Percentiles rank a stretch among this genome's conserved stretches.
Evolutionary conservation across 2,329 filamentous ascomycete genomes (phyloP).

Genomic region (Ilyonectria sp.): DNA sequence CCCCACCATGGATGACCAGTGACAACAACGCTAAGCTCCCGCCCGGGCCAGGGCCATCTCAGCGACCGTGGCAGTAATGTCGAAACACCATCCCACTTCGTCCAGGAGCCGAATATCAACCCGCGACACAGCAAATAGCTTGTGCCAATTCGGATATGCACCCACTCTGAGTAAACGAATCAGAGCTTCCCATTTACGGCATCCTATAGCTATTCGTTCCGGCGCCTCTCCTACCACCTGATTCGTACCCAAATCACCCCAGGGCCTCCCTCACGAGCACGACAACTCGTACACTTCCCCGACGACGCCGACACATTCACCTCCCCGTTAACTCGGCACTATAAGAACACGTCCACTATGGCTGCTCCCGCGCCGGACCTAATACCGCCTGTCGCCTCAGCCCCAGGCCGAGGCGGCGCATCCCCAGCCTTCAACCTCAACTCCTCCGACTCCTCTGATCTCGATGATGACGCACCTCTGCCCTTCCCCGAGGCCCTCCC

Average conservation of each 20-base stretch:
- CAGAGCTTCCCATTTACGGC: background rate
- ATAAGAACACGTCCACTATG: constrained; percentile 25
- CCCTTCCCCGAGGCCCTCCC: constrained; percentile 91
- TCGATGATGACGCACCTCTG: constrained; percentile 77
- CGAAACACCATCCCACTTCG: constrained; percentile 7
- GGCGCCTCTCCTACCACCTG: background rate
- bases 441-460: constrained; percentile 56
- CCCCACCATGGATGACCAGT: constrained; percentile 15
- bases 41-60: background rate
- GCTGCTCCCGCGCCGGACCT: constrained; percentile 46
- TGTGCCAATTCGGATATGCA: background rate
- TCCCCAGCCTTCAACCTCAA: constrained; percentile 60
- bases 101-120: constrained; percentile 13
- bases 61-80: constrained; percentile 29
- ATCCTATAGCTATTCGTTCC: background rate
- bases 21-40: constrained; percentile 18
- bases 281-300: background rate
- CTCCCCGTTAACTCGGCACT: background rate
- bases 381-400: constrained; percentile 47
- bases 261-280: background rate
- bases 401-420: constrained; percentile 41
- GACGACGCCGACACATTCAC: background rate
- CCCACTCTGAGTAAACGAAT: background rate
- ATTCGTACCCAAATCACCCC: background rate
- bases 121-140: background rate